Base-by-base conservation (phyloP, 495 filamentous ascomycete genomes). In the Neurospora intermedia region DNA sequence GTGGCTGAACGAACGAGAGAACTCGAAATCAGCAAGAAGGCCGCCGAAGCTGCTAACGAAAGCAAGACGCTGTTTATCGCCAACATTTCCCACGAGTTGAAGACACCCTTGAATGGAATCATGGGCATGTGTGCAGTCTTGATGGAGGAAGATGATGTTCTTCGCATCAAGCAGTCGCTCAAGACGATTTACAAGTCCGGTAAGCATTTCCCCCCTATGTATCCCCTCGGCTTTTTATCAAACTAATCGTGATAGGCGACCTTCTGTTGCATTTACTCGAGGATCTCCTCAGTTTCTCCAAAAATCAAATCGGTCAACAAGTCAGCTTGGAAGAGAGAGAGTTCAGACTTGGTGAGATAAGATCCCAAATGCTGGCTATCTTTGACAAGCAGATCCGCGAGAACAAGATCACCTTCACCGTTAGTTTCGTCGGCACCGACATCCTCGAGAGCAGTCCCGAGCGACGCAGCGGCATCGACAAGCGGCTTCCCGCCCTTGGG, bases 1-100 rank as follows among this genome's bases (percentile, higher is more conserved):
- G 94, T 97, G 16, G 87, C 86, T 0, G 90, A 95, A 81, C 88
- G 94, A 48, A 98, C 94, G 27, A 86, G 86, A 27, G 92, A 97
- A 78, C 86, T 96, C 4, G 93, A 97, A 80, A 88, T 92, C 71
- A 94, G 92, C 77, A 97, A 97, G 80, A 90, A 93, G 82, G 92
- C 94, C 3, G 94, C 94, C 6, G 94, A 97, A 78, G 90, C 92
- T 16, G 94, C 94, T 9, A 97, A 97, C 76, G 92, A 97, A 80
- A 96, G 93, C 84, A 97, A 98, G 82, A 97, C 94, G 8, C 81
- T 97, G 35, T 98, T 98, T 81, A 95, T 98, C 74, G 94, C 94
- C 40, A 98, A 98, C 76, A 97, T 98, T 39, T 96, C 93, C 4
- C 94, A 98, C 78, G 94, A 97, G 79, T 85, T 98, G 16, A 94